A percentile compares a stretch with the other conserved stretches of the same genome.
Evolutionary conservation across 257 asterid genomes (phyloP).

Genomic region (Verbascum thapsus): DNA sequence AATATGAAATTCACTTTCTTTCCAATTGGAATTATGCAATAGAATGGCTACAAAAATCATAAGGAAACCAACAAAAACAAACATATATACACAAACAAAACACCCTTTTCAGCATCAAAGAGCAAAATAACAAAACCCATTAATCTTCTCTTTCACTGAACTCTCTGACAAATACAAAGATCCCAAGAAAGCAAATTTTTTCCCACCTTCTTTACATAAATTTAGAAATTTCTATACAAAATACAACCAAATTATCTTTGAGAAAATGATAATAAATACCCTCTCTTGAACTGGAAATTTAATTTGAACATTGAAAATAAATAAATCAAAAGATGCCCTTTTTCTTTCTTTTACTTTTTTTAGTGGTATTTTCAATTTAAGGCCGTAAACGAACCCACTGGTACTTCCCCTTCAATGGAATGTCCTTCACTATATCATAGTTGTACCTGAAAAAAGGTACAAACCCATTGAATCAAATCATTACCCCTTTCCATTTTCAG

Average conservation of each 20-base stretch:
- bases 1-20: no score
- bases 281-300: no score
- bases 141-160: slow-evolving; percentile 21
- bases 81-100: slow-evolving; percentile 37
- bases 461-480: slow-evolving; percentile 38
- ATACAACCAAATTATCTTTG: slow-evolving; percentile 32
- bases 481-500: slow-evolving; percentile 39
- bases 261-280: slow-evolving; percentile 37
- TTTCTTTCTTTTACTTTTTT: slow-evolving; percentile 35
- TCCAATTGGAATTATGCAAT: no score
- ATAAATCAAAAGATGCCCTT: slow-evolving; percentile 40
- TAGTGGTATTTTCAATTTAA: slow-evolving; percentile 36
- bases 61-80: slow-evolving; percentile 31
- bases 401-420: slow-evolving; percentile 82
- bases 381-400: slow-evolving; percentile 74
- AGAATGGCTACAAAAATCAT: slow-evolving; percentile 14
- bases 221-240: slow-evolving; percentile 51
- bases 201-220: slow-evolving; percentile 45
- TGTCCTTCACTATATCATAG: slow-evolving; percentile 73
- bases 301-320: no score
- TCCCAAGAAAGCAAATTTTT: slow-evolving; percentile 7
- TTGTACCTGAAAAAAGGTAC: slow-evolving; percentile 71
- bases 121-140: slow-evolving; percentile 33
- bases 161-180: slow-evolving; percentile 33
- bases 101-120: slow-evolving; percentile 36